Evolutionary conservation across 306 rosid species (phyloP), one percentile per base, ranked within the genome.

Genomic region (Coriaria nepalensis): DNA sequence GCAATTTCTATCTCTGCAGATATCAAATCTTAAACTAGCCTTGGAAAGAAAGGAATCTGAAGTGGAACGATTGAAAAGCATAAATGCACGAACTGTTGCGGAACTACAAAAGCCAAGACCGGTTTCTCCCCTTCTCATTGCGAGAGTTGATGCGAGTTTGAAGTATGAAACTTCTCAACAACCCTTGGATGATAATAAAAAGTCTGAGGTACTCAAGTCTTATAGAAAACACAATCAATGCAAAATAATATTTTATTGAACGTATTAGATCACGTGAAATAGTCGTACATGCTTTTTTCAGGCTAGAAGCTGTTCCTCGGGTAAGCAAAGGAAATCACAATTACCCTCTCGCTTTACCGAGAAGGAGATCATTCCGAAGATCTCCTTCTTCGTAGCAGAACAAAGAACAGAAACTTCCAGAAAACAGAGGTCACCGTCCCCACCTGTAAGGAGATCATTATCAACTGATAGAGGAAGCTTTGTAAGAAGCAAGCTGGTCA

Each of bases 241-340:
- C 29, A 20, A 20, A 20, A 20, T 3, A 20, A 20, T 20, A 20
- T 20, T 20, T 20, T 20, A 1, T 20, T 20, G 1, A 20, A 20
- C 2, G 29, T 20, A 3, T 20, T 20, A 20, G 29, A 20, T 20
- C 3, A 20, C 1, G 29, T 20, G 29, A 20, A 20, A 20, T 3
- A 20, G 3, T 20, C 29, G 3, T 20, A 3, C 29, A 20, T 20
- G 29, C 29, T 20, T 20, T 20, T 20, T 20, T 60, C 82, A 88
- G 97, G 84, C 87, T 44, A 77, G 78, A 79, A 90, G 80, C 49
- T 78, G 85, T 66, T 90, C 97, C 52, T 84, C 95, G 0, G 93
- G 93, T 40, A 90, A 90, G 78, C 95, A 77, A 32, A 75, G 88
- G 56, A 77, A 95, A 66, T 54, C 86, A 8, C 76, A 90, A 61